These are phyloP conservation scores for Prunus salicina DNA, from an alignment of 306 rosid species.

Conservation along the genomic window DNA sequence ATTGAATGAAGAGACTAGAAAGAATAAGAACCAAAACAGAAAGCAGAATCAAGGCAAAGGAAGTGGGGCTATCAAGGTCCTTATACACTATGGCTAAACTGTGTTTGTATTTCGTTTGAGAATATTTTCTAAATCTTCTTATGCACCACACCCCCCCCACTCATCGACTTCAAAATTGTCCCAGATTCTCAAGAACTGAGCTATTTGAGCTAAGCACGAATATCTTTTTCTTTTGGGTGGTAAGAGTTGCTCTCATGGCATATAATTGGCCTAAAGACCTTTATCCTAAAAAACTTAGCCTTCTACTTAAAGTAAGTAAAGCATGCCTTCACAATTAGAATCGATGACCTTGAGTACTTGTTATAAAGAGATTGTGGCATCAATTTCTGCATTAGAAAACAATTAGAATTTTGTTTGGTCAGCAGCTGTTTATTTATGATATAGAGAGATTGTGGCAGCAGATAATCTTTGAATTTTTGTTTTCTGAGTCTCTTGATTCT, in stretches of 20 bases:
- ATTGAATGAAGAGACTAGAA: background rate
- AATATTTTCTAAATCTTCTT: background rate
- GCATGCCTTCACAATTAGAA: slow-evolving; percentile 1
- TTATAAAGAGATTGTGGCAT: background rate
- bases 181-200: slow-evolving; percentile 37
- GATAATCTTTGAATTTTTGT: slow-evolving; percentile 16
- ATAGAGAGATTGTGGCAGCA: background rate
- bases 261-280: slow-evolving; percentile 8
- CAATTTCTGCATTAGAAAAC: background rate
- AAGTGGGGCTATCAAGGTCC: slow-evolving; percentile 12
- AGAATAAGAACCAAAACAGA: background rate
- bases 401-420: background rate
- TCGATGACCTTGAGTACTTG: background rate
- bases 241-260: background rate
- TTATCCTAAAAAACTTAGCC: background rate
- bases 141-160: background rate
- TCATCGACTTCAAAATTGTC: slow-evolving; percentile 24
- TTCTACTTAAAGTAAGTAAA: background rate
- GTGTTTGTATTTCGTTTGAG: background rate
- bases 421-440: too few relatives aligned
- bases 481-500: slow-evolving; percentile 32
- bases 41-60: slow-evolving; percentile 11
- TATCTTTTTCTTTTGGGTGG: slow-evolving; percentile 28
- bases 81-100: background rate
- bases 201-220: slow-evolving; percentile 32